phyloP scores from a whole-genome alignment of 2,329 filamentous ascomycete species.

The Ophiocordyceps sinensis region DNA sequence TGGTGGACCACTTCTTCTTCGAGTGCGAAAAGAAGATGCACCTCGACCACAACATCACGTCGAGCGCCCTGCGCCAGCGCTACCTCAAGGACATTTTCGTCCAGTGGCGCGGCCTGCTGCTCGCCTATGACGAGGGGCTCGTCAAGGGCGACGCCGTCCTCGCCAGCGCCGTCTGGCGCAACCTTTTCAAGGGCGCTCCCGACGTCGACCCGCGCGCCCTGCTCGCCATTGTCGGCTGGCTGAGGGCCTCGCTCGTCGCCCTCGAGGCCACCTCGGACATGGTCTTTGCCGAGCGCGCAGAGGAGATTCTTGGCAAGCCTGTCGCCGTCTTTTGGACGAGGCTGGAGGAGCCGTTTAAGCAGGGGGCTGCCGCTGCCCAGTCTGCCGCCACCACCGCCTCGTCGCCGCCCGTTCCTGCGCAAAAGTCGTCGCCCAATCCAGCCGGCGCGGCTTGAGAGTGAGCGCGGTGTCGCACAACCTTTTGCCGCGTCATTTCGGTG shows the following conservation, averaged over 20 bases:
- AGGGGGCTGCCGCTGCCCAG: not conserved
- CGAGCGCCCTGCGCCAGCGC: slow-evolving; percentile 43
- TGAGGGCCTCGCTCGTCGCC: slow-evolving; percentile 30
- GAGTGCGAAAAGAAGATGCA: slow-evolving; percentile 76
- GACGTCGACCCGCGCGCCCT: slow-evolving; percentile 35
- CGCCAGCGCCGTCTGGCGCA: slow-evolving; percentile 80
- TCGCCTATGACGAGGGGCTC: slow-evolving; percentile 74
- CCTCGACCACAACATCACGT: slow-evolving; percentile 56
- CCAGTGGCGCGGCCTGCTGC: slow-evolving; percentile 78
- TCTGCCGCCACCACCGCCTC: too few species aligned
- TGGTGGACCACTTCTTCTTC: slow-evolving; percentile 92
- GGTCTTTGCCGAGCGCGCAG: slow-evolving; percentile 15
- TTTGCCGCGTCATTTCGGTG: too few species aligned
- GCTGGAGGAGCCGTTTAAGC: slow-evolving; percentile 24
- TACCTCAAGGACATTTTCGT: slow-evolving; percentile 81
- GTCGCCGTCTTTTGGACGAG: slow-evolving; percentile 29
- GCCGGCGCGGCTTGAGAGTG: too few species aligned
- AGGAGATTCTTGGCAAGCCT: slow-evolving; percentile 19
- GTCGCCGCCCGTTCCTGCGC: too few species aligned
- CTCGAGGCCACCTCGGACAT: slow-evolving; percentile 36
- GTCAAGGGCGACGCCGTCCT: slow-evolving; percentile 64
- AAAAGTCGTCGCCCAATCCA: too few species aligned
- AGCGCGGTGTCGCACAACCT: too few species aligned
- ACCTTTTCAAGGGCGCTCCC: slow-evolving; percentile 63
- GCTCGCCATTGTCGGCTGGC: slow-evolving; percentile 42